phyloP scores from a whole-genome alignment of 768 basidiomycete genomes.

The Crepidotus variabilis region DNA sequence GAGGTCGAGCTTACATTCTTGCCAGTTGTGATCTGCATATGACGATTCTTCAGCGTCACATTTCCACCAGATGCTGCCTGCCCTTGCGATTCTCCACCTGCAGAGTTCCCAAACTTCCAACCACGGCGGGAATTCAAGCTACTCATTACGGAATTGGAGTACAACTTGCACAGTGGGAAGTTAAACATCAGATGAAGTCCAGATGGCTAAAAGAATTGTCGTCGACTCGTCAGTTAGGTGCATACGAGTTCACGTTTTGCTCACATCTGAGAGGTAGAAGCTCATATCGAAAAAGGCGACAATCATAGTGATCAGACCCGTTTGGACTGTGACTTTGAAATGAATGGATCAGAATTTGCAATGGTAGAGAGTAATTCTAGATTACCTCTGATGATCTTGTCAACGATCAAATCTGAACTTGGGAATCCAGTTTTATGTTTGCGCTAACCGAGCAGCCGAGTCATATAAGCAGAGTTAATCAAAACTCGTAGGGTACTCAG shows the following conservation, averaged over 20 bases:
- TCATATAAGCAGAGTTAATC: neutral
- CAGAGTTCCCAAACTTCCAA: neutral
- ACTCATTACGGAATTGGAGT: slow-evolving; percentile 10
- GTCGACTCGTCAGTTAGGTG: neutral
- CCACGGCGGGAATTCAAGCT: slow-evolving; percentile 1
- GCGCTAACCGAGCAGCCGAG: slow-evolving; percentile 18
- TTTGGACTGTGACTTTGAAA: slow-evolving; percentile 31
- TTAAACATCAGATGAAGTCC: slow-evolving; percentile 8
- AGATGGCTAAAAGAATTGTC: neutral
- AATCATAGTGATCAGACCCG: slow-evolving; percentile 30
- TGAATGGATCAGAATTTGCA: neutral
- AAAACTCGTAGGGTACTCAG: too few relatives aligned
- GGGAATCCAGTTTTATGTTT: slow-evolving; percentile 39
- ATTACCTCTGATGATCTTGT: slow-evolving; percentile 37
- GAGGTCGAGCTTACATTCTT: neutral
- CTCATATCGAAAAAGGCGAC: slow-evolving; percentile 30
- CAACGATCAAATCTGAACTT: slow-evolving; percentile 36
- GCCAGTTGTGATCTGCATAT: neutral
- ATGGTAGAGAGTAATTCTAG: neutral
- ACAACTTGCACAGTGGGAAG: slow-evolving; percentile 9
- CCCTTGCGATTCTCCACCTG: neutral
- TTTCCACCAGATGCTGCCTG: neutral
- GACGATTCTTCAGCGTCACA: neutral
- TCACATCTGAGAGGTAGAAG: slow-evolving; percentile 25
- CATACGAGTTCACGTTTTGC: neutral